Conservation (phyloP, 768 basidiomycete genomes). For the Pleurotus eryngii region DNA sequence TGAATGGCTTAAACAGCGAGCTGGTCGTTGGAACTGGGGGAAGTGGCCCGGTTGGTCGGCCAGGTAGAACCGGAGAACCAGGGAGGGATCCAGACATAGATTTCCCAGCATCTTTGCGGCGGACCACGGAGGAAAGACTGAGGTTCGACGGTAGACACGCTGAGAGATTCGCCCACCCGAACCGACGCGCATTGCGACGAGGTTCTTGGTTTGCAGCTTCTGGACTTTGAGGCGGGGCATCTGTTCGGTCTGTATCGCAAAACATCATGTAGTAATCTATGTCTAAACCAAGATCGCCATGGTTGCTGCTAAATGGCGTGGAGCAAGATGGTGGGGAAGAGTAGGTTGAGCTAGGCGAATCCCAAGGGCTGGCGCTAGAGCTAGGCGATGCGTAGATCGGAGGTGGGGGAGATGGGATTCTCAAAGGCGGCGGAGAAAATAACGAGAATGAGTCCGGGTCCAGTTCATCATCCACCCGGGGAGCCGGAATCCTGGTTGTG, state of each 20-base stretch:
- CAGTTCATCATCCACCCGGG: background rate
- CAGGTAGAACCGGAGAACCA: background rate
- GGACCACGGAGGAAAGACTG: background rate
- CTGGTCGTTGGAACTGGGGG: no score
- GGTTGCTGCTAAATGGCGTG: no score
- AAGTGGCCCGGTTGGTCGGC: no score
- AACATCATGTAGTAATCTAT: slow-evolving; percentile 2
- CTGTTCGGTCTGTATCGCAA: background rate
- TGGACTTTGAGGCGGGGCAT: no score
- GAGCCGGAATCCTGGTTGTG: background rate
- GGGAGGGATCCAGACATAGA: background rate
- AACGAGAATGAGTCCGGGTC: background rate
- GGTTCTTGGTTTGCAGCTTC: background rate
- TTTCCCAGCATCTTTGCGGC: background rate
- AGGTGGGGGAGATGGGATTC: slow-evolving; percentile 2
- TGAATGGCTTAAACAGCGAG: no score
- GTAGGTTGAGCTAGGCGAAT: background rate
- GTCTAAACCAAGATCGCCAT: background rate
- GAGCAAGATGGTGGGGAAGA: background rate
- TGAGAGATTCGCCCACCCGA: background rate
- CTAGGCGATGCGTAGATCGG: background rate
- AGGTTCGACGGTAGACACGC: background rate
- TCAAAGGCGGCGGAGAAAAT: background rate
- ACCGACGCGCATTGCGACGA: background rate
- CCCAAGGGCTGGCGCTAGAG: background rate